phyloP scores from a whole-genome alignment of 2,329 filamentous ascomycete genomes.

The Microsporum audouinii region DNA sequence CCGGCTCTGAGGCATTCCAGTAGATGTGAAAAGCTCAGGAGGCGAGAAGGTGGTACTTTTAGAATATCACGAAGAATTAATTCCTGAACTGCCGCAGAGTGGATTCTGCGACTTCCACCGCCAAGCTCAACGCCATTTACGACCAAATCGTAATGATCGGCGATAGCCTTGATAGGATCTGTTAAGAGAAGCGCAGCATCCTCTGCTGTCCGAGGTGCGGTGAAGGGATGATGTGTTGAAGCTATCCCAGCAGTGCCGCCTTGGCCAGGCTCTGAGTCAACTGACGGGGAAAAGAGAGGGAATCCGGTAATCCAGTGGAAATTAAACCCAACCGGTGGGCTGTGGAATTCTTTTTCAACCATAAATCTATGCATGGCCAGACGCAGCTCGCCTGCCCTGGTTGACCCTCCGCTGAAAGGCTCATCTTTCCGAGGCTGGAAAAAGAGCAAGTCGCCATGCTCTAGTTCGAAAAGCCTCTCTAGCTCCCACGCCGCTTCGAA shows the following conservation, averaged over 20 bases:
- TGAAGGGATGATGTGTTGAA: conserved; percentile 92
- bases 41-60: conserved; percentile 58
- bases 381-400: conserved; percentile 59
- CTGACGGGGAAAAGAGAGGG: conserved; percentile 72
- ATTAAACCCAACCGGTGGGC: conserved; percentile 42
- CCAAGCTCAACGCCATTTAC: conserved; percentile 92
- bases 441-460: conserved; percentile 67
- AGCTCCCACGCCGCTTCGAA: conserved; percentile 54
- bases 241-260: conserved; percentile 69
- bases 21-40: conserved; percentile 76
- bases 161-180: conserved; percentile 60
- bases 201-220: conserved; percentile 59
- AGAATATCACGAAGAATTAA: conserved; percentile 76
- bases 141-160: conserved; percentile 91
- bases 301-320: conserved; percentile 86
- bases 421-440: conserved; percentile 63
- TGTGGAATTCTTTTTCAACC: conserved; percentile 50
- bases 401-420: conserved; percentile 61
- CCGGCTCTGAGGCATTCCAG: conserved; percentile 71
- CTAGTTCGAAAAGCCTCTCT: conserved; percentile 42
- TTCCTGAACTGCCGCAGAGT: conserved; percentile 69
- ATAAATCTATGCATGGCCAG: conserved; percentile 58
- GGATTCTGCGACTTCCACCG: conserved; percentile 85
- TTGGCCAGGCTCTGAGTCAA: conserved; percentile 61
- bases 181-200: conserved; percentile 66